Base-by-base conservation (phyloP, 352 stramenopile species). In the Phytophthora pisi region DNA sequence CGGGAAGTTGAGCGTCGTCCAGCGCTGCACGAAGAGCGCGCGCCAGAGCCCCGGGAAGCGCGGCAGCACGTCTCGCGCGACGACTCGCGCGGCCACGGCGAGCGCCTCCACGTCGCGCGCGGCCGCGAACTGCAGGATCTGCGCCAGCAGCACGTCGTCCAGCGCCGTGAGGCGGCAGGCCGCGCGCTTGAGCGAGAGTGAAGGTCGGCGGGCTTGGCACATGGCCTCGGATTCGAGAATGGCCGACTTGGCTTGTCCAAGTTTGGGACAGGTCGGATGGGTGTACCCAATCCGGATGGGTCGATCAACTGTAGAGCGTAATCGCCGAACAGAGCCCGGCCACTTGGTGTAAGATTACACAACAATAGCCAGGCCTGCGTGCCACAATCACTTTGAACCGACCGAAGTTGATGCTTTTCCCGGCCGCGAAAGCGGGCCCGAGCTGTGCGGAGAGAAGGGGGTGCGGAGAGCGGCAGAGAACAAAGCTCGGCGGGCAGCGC, bases 1-100 rank as follows among this genome's bases (percentile, higher is more conserved):
- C 18, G 78, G 58, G 51, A 86, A 93, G 64, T 93, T 93, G 54
- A 90, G 76, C 52, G 71, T 78, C 10, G 70, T 67, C 85, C 85
- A 93, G 23, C 80, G 82, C 18, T 77, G 72, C 42, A 71, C 70
- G 54, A 93, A 93, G 34, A 91, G 74, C 42, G 68, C 47, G 38
- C 72, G 78, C 85, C 85, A 93, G 55, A 93, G 47, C 2, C 28
- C 18, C 28, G 85, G 76, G 38, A 86, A 91, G n/a, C 49, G 69
- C 45, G 74, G 75, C 31, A 91, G 42, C 20, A 91, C 73, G 26
- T 79, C 55, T 2, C 40, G 40, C 18, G 74, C 71, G 7, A 93
- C 65, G 23, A 72, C 49, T 15, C 68, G 75, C 15, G 73, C 72
- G 5, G 82, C 81, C 10, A 89, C 76, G 0, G 78, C 74, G 15